phyloP scores from a whole-genome alignment of 2,329 filamentous ascomycete species.

The Fusarium sp. region DNA sequence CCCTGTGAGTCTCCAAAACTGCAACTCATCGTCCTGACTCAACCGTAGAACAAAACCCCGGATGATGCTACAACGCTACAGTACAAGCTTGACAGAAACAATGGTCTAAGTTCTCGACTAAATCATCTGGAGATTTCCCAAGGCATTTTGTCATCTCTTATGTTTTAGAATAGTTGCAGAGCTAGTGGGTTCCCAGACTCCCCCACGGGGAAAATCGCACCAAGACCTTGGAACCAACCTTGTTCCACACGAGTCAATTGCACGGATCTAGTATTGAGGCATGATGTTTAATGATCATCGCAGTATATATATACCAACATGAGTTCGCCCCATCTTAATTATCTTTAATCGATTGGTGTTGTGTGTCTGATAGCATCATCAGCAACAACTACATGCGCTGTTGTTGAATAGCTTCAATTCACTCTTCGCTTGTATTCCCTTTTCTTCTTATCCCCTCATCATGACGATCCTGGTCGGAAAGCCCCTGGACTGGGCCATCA shows the following conservation, averaged over 20 bases:
- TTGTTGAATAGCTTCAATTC: constrained; percentile 27
- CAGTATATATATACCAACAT: constrained; percentile 41
- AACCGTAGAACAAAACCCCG: constrained; percentile 14
- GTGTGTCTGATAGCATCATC: constrained; percentile 1
- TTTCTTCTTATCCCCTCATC: background rate
- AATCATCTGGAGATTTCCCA: too few relatives aligned
- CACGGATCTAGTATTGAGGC: background rate
- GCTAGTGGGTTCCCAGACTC: too few relatives aligned
- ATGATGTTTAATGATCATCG: constrained; percentile 1
- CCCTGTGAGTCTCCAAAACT: background rate
- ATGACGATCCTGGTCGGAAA: constrained; percentile 49
- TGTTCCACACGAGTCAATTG: constrained; percentile 34
- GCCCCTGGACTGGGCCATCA: constrained; percentile 56
- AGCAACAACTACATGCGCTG: background rate
- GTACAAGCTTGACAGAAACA: background rate
- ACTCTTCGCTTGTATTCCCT: background rate
- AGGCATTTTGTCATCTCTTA: too few relatives aligned
- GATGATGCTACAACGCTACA: constrained; percentile 10
- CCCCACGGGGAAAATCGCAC: constrained; percentile 28
- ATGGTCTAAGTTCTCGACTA: too few relatives aligned
- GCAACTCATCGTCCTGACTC: too few relatives aligned
- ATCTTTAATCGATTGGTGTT: background rate
- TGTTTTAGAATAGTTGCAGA: too few relatives aligned
- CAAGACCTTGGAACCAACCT: constrained; percentile 34
- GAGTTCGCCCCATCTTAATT: constrained; percentile 15